These are phyloP conservation scores for Candida michaelii DNA, from an alignment of 805 yeast genomes.

Conservation along the genomic window DNA sequence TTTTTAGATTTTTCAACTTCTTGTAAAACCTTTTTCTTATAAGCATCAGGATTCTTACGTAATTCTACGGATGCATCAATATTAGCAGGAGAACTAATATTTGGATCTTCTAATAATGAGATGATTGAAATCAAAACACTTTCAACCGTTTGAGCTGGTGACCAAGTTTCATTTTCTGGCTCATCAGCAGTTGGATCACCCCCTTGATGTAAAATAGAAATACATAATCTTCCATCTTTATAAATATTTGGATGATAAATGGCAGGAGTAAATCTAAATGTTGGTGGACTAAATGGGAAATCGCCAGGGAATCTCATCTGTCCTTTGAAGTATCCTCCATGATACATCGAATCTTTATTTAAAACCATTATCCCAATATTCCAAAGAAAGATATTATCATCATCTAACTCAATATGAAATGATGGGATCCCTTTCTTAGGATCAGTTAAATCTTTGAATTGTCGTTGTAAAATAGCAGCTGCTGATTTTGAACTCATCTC, in stretches of 20 bases:
- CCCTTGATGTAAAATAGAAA: slow-evolving; percentile 86
- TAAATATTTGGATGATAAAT: slow-evolving; percentile 95
- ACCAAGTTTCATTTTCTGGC: slow-evolving; percentile 93
- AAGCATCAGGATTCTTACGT: slow-evolving; percentile 76
- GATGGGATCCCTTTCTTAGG: slow-evolving; percentile 70
- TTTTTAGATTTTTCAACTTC: slow-evolving; percentile 82
- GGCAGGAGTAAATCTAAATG: slow-evolving; percentile 88
- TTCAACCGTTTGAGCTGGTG: slow-evolving; percentile 91
- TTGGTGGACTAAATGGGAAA: slow-evolving; percentile 91
- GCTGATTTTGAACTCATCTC: slow-evolving; percentile 61
- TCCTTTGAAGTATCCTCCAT: slow-evolving; percentile 93
- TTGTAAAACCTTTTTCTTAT: slow-evolving; percentile 69
- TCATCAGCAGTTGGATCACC: slow-evolving; percentile 91
- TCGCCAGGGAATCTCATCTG: slow-evolving; percentile 91
- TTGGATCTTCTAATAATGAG: slow-evolving; percentile 90
- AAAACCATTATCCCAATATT: slow-evolving; percentile 91
- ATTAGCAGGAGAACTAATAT: slow-evolving; percentile 90
- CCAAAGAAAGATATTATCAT: slow-evolving; percentile 64
- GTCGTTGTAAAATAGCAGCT: slow-evolving; percentile 86
- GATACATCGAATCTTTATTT: slow-evolving; percentile 83
- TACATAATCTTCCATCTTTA: slow-evolving; percentile 89
- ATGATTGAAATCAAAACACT: slow-evolving; percentile 86
- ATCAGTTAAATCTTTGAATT: slow-evolving; percentile 89
- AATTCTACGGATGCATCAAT: slow-evolving; percentile 93
- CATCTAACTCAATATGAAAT: slow-evolving; percentile 63